A percentile compares a stretch with the other conserved stretches of the same genome.
These are phyloP conservation scores for Globisporangium sylvaticum DNA, from an alignment of 352 stramenopile genomes.

Conservation along the genomic window DNA sequence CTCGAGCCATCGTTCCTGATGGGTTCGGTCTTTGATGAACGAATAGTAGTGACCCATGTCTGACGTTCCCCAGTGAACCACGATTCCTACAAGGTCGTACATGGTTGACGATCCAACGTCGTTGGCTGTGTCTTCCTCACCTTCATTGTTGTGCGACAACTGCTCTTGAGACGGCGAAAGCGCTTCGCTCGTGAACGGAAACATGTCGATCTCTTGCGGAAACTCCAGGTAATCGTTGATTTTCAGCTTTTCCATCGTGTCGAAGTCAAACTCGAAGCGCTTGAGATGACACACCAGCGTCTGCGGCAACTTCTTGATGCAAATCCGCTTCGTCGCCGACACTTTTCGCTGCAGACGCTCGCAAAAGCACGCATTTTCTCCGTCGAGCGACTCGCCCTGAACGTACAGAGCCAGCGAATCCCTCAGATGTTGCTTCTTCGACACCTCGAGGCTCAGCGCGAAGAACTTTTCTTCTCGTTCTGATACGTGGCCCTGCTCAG, in stretches of 20 bases:
- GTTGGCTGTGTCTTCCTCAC: neutral
- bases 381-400: constrained; percentile 65
- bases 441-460: constrained; percentile 74
- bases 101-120: constrained; percentile 18
- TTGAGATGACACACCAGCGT: constrained; percentile 84
- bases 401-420: constrained; percentile 72
- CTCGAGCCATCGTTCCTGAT: constrained; percentile 73
- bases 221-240: constrained; percentile 86
- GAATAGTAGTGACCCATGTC: constrained; percentile 95
- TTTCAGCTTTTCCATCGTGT: constrained; percentile 87
- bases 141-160: neutral
- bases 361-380: constrained; percentile 80
- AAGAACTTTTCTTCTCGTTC: constrained; percentile 86
- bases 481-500: constrained; percentile 67
- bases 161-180: constrained; percentile 9
- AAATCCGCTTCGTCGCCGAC: constrained; percentile 77
- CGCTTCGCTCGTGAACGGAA: constrained; percentile 83
- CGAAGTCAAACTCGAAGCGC: constrained; percentile 89
- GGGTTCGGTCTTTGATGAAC: constrained; percentile 83
- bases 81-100: constrained; percentile 90
- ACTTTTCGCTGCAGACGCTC: constrained; percentile 68
- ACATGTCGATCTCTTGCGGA: constrained; percentile 87
- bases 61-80: constrained; percentile 90
- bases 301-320: constrained; percentile 70
- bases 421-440: constrained; percentile 56